These are phyloP conservation scores for Tricholoma sp. DNA, from an alignment of 768 basidiomycete genomes.

Conservation along the genomic window DNA sequence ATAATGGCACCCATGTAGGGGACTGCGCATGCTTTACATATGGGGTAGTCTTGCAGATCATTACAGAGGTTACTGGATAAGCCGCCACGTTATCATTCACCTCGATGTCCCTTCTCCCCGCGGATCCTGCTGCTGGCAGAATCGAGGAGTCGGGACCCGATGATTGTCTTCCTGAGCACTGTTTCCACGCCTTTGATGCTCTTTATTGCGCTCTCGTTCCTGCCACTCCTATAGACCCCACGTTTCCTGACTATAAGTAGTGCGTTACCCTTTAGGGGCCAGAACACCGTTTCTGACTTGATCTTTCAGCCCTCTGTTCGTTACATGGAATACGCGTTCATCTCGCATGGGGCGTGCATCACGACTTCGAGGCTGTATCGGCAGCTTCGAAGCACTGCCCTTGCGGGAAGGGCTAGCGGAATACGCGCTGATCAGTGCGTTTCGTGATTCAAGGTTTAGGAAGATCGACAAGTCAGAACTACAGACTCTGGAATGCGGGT, in stretches of 20 bases:
- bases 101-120: conserved; percentile 53
- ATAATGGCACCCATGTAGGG: not conserved
- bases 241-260: conserved; percentile 75
- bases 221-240: conserved; percentile 50
- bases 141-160: conserved; percentile 33
- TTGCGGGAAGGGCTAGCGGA: conserved; percentile 77
- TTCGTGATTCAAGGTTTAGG: conserved; percentile 82
- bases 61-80: conserved; percentile 1
- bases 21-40: not conserved
- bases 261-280: conserved; percentile 34
- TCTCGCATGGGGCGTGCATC: conserved; percentile 54
- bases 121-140: conserved; percentile 39
- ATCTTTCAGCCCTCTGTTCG: conserved; percentile 76
- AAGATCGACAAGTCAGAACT: conserved; percentile 77
- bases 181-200: conserved; percentile 77
- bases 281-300: not conserved
- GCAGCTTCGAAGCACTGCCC: conserved; percentile 77
- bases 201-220: conserved; percentile 71
- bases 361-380: conserved; percentile 88
- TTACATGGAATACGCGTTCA: conserved; percentile 87
- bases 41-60: conserved; percentile 1
- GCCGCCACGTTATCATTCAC: conserved; percentile 16
- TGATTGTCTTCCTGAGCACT: conserved; percentile 68
- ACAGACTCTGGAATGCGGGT: conserved; percentile 82
- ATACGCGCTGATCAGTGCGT: conserved; percentile 89